Evolutionary conservation across 768 basidiomycete genomes (phyloP).

Genomic region (Stropharia rugosoannulata): DNA sequence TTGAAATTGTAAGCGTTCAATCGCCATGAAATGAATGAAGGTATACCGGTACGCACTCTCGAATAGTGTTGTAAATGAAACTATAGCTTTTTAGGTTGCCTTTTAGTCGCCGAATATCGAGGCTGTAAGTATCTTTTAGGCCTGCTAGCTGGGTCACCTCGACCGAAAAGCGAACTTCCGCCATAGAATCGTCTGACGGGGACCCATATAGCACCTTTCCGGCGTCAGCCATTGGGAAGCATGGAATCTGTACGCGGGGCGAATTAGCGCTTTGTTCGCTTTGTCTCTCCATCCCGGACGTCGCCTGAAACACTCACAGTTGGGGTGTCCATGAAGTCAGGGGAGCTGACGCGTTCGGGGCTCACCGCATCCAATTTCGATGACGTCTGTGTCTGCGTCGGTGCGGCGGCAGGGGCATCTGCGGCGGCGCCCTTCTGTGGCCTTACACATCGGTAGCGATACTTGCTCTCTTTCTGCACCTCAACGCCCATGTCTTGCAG

Average conservation of each 20-base stretch:
- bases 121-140: constrained; percentile 78
- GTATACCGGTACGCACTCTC: constrained; percentile 21
- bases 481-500: constrained; percentile 82
- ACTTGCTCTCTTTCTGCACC: constrained; percentile 77
- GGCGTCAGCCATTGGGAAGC: neutral
- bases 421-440: constrained; percentile 38
- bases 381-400: too few relatives aligned
- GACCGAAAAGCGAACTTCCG: constrained; percentile 91
- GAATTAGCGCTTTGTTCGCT: neutral
- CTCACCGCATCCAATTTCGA: too few relatives aligned
- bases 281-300: neutral
- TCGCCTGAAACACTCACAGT: neutral
- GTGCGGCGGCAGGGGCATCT: too few relatives aligned
- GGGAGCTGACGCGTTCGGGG: neutral
- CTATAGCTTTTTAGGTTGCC: constrained; percentile 86
- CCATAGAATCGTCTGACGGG: constrained; percentile 68
- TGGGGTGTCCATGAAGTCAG: neutral
- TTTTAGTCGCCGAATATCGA: constrained; percentile 87
- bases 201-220: constrained; percentile 55
- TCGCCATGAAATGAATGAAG: neutral
- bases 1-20: neutral
- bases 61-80: constrained; percentile 68
- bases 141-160: constrained; percentile 87
- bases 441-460: constrained; percentile 77
- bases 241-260: neutral